phyloP scores from a whole-genome alignment of 225 moss, liverwort and hornwort genomes.

The Physcomitrellopsis africana region DNA sequence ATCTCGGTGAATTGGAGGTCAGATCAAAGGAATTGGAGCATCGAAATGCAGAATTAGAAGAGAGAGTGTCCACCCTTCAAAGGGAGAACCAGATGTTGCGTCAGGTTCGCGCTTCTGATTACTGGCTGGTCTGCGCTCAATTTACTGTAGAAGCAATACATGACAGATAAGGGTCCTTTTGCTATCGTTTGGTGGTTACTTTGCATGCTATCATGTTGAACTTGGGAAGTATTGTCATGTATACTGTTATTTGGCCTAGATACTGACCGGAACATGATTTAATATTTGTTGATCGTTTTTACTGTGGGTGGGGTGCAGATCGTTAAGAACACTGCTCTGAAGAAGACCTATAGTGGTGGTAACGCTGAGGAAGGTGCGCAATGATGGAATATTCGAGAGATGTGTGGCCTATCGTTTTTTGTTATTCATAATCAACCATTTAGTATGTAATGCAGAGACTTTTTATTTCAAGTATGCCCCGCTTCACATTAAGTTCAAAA shows the following conservation, averaged over 20 bases:
- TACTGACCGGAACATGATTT: neutral
- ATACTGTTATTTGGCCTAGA: neutral
- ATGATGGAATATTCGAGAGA: slow-evolving; percentile 30
- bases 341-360: slow-evolving; percentile 58
- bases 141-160: neutral
- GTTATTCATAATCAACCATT: slow-evolving; percentile 25
- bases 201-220: neutral
- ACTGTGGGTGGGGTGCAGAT: slow-evolving; percentile 53
- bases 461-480: slow-evolving; percentile 24
- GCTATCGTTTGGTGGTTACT: neutral
- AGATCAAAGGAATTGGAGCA: slow-evolving; percentile 87
- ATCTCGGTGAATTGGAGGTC: slow-evolving; percentile 84
- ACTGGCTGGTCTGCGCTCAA: neutral
- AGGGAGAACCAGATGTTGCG: slow-evolving; percentile 93
- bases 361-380: slow-evolving; percentile 40
- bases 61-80: slow-evolving; percentile 82
- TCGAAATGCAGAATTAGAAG: slow-evolving; percentile 88
- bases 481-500: slow-evolving; percentile 32
- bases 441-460: slow-evolving; percentile 15
- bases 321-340: slow-evolving; percentile 76
- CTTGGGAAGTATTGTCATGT: neutral
- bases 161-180: neutral
- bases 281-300: slow-evolving; percentile 1
- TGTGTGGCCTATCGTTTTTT: slow-evolving; percentile 24
- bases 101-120: slow-evolving; percentile 54